Evolutionary conservation across 2,329 filamentous ascomycete species (phyloP), one percentile per base, ranked within the genome.

Genomic region (Colletotrichum noveboracense): DNA sequence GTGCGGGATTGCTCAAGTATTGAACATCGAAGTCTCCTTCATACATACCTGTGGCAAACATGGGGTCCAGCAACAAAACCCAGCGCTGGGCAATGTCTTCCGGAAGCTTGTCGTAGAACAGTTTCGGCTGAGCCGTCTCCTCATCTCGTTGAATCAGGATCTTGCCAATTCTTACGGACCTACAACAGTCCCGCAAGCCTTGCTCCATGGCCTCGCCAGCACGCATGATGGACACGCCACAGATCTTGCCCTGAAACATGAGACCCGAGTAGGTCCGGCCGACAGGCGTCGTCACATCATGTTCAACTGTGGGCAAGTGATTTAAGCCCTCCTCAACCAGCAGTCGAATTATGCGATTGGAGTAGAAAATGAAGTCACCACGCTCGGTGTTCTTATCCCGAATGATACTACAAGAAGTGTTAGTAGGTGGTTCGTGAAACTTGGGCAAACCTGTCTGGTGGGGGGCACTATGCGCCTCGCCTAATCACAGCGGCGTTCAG

Each of bases 121-220:
- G 90, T 84, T 96, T 97, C 14, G 97, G 97, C 87, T 94, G 91
- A 70, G 94, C 91, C 2, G 97, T 98, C 87, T 98, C 97, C 86
- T 99, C 97, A 80, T 99, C 97, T 72, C 97, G 90, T 87, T 99
- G 97, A 81, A 99, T 99, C 80, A 99, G 88, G 78, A 99, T 99
- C 89, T 99, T 99, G 78, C 97, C 97, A 81, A 99, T 99, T 77
- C 97, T 91, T 65, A 99, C 97, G n/a, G 95, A 98, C 68, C 97
- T 94, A 87, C 97, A 99, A 87, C 97, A 99, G 85, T 99, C 96
- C 76, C 97, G 91, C 76, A 99, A 88, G 3, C 96, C 97, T 86
- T 98, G 96, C 87, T 99, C 97, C 97, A 99, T 99, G 75, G 96
- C 95, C 87, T 99, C 97, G 67, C 97, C 97, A 14, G 97, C 97